A percentile compares a stretch with the other conserved stretches of the same genome.
These are phyloP conservation scores for Ascomycota sp. DNA, from an alignment of 2,329 filamentous ascomycete species.

Conservation along the genomic window DNA sequence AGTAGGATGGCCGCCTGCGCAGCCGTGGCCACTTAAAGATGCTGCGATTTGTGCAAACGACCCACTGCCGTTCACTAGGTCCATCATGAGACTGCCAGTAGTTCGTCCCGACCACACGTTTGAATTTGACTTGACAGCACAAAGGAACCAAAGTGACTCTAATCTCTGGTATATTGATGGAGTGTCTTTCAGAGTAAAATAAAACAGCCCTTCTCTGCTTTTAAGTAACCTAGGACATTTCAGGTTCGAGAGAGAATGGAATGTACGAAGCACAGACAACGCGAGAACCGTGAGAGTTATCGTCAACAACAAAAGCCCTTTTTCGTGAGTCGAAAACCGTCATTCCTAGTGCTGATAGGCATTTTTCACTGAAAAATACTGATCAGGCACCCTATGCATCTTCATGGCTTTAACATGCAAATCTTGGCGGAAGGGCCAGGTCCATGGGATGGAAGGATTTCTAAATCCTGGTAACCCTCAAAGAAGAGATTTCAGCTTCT, in stretches of 20 bases:
- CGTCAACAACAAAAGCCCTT: slow-evolving; percentile 29
- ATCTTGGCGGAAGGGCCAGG: slow-evolving; percentile 34
- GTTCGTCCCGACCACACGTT: slow-evolving; percentile 19
- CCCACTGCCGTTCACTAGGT: too few relatives aligned
- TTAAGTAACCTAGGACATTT: slow-evolving; percentile 28
- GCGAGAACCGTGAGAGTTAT: slow-evolving; percentile 38
- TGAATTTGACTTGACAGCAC: slow-evolving; percentile 24
- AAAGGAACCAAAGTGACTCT: slow-evolving; percentile 26
- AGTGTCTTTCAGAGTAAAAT: slow-evolving; percentile 31
- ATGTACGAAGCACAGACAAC: slow-evolving; percentile 29
- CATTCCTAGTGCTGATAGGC: neutral
- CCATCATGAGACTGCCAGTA: slow-evolving; percentile 4
- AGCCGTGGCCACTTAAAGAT: neutral
- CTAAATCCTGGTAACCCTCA: slow-evolving; percentile 25
- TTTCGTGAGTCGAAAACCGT: slow-evolving; percentile 16
- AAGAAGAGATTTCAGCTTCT: slow-evolving; percentile 29
- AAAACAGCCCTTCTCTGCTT: slow-evolving; percentile 37
- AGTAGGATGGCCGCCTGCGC: neutral
- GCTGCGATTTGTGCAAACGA: neutral
- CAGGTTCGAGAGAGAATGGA: slow-evolving; percentile 31
- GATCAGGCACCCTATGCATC: slow-evolving; percentile 40
- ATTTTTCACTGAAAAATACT: neutral
- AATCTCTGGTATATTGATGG: slow-evolving; percentile 33
- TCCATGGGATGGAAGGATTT: slow-evolving; percentile 21
- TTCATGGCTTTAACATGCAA: slow-evolving; percentile 55